phyloP scores from a whole-genome alignment of 2,329 filamentous ascomycete species.

The Purpureocillium lavendulum region DNA sequence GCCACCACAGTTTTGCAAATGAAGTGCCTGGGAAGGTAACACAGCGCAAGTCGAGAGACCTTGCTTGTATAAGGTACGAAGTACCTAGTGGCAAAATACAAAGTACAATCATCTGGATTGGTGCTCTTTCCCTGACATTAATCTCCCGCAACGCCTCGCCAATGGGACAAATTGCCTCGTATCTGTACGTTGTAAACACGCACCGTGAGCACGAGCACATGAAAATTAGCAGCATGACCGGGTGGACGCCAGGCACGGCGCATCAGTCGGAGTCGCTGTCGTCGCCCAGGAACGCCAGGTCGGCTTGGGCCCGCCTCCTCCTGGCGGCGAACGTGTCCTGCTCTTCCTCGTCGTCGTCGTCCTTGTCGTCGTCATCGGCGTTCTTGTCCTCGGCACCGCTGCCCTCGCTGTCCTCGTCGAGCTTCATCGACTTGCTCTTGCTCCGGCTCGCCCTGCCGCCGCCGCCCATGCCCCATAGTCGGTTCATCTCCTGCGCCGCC shows the following conservation, averaged over 20 bases:
- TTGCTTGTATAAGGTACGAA: no score
- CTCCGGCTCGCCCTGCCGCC: conserved; percentile 32
- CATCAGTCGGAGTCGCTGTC: conserved; percentile 56
- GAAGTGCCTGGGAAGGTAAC: no score
- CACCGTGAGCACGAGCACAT: no score
- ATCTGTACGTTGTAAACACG: no score
- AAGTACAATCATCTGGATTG: no score
- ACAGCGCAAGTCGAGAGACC: no score
- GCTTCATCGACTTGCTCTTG: conserved; percentile 20
- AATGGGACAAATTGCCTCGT: no score
- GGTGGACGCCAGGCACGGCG: conserved; percentile 48
- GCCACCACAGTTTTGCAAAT: no score
- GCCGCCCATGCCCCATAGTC: conserved; percentile 58
- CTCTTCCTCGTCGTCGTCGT: conserved; percentile 20
- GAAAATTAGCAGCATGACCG: no score
- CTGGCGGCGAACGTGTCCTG: conserved; percentile 31
- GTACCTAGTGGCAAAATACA: no score
- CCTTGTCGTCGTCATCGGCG: conserved; percentile 20
- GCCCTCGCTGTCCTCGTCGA: conserved; percentile 22
- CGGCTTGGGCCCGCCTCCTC: conserved; percentile 38
- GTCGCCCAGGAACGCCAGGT: conserved; percentile 58
- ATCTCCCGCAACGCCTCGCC: no score
- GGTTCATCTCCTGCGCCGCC: conserved; percentile 73
- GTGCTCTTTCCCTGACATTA: no score
- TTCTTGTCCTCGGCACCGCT: conserved; percentile 14